A percentile compares a stretch with the other conserved stretches of the same genome.
phyloP scores from a whole-genome alignment of 2,329 filamentous ascomycete genomes.

The Fusarium sp. region DNA sequence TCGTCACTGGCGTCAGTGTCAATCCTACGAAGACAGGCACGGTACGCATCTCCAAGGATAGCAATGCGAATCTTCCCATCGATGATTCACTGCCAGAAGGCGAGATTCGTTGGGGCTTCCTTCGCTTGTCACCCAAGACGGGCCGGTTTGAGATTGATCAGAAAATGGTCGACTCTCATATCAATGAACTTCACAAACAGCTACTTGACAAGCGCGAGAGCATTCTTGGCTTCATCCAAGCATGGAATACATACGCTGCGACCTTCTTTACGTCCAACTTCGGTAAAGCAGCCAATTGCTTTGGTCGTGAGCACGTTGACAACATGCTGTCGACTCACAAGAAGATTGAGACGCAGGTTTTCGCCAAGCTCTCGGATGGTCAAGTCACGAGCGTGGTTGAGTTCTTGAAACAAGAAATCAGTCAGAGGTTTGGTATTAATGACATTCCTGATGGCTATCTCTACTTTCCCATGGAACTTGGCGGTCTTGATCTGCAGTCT shows the following conservation, averaged over 20 bases:
- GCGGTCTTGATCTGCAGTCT: constrained; percentile 58
- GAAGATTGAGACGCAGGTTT: constrained; percentile 59
- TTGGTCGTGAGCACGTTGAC: constrained; percentile 61
- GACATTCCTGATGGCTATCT: constrained; percentile 58
- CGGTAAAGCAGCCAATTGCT: constrained; percentile 61
- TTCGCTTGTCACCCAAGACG: constrained; percentile 61
- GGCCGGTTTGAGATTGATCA: constrained; percentile 70
- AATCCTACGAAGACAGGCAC: constrained; percentile 63
- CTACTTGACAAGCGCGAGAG: constrained; percentile 63
- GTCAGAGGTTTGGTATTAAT: constrained; percentile 59
- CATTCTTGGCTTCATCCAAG: constrained; percentile 56
- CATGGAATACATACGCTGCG: constrained; percentile 63
- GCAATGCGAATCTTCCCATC: constrained; percentile 26
- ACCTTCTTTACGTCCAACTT: constrained; percentile 65
- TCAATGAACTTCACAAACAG: constrained; percentile 67
- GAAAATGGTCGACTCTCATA: constrained; percentile 66
- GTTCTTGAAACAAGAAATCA: constrained; percentile 64
- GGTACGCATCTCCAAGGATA: constrained; percentile 51
- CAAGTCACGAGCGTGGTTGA: constrained; percentile 57
- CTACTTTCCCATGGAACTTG: constrained; percentile 57
- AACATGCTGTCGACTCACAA: constrained; percentile 61
- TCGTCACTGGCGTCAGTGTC: constrained; percentile 65
- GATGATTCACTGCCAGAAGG: constrained; percentile 56
- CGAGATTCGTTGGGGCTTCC: constrained; percentile 64
- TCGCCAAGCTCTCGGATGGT: constrained; percentile 47